phyloP scores from a whole-genome alignment of 108 stramenopile species.

The Seminavis robusta region DNA sequence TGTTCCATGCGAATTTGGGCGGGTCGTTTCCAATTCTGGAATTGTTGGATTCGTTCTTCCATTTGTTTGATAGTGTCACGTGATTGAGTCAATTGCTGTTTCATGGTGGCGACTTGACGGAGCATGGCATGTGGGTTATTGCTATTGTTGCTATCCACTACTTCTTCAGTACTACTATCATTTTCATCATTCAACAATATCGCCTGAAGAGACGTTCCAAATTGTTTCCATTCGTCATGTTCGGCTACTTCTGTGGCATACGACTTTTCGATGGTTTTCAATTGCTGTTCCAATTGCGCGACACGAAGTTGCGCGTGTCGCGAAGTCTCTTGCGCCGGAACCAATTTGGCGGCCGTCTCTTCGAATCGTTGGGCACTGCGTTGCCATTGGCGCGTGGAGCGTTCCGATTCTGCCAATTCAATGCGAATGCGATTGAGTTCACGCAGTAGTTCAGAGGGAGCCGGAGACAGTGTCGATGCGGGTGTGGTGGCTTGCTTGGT shows the following conservation, averaged over 20 bases:
- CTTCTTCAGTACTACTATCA: too few relatives aligned
- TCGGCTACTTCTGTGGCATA: slow-evolving; percentile 34
- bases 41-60: too few relatives aligned
- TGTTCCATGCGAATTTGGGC: background rate
- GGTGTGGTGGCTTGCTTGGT: background rate
- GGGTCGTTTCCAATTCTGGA: too few relatives aligned
- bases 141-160: too few relatives aligned
- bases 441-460: slow-evolving; percentile 32
- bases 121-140: too few relatives aligned
- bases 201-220: slow-evolving; percentile 13
- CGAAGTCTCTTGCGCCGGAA: slow-evolving; percentile 48
- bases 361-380: slow-evolving; percentile 38
- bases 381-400: slow-evolving; percentile 59
- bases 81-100: too few relatives aligned
- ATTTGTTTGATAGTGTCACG: too few relatives aligned
- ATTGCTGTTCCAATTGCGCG: slow-evolving; percentile 43
- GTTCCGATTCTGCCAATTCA: slow-evolving; percentile 67
- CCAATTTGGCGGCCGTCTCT: slow-evolving; percentile 30
- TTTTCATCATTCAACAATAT: too few relatives aligned
- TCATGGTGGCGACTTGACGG: too few relatives aligned
- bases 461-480: slow-evolving; percentile 12
- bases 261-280: background rate
- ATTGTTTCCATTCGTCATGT: slow-evolving; percentile 43
- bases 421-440: slow-evolving; percentile 55
- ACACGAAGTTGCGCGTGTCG: slow-evolving; percentile 29